Evolutionary conservation across 805 yeast genomes (phyloP).

Genomic region (Ogataea pilisensis): DNA sequence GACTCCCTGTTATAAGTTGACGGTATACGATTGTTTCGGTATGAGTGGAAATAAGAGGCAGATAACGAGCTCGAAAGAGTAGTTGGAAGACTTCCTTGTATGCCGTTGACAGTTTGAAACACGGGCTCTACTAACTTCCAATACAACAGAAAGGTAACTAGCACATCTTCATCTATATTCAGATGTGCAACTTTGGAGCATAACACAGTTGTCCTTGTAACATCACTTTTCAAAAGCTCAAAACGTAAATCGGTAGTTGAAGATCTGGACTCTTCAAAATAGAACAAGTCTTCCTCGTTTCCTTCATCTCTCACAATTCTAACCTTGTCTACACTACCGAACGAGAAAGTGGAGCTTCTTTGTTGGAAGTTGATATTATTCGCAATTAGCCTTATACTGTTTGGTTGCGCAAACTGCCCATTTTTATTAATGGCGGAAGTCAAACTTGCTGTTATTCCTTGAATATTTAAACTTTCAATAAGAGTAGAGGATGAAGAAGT

Average conservation of each 20-base stretch:
- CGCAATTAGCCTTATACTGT: constrained; percentile 27
- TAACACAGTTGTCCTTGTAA: constrained; percentile 35
- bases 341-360: constrained; percentile 37
- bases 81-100: not conserved
- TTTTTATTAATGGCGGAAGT: constrained; percentile 39
- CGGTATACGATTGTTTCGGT: constrained; percentile 1
- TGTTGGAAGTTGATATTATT: constrained; percentile 38
- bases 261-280: constrained; percentile 27
- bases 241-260: constrained; percentile 49
- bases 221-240: constrained; percentile 36
- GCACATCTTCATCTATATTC: constrained; percentile 12
- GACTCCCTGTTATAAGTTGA: not conserved
- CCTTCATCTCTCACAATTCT: constrained; percentile 19
- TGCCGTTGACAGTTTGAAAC: constrained; percentile 2
- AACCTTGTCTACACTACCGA: constrained; percentile 46
- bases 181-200: constrained; percentile 39
- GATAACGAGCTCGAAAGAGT: not conserved
- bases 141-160: constrained; percentile 8
- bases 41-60: not conserved
- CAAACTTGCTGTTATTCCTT: constrained; percentile 37
- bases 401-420: constrained; percentile 40
- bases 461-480: constrained; percentile 38
- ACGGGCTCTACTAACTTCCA: constrained; percentile 14
- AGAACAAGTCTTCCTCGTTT: constrained; percentile 14
- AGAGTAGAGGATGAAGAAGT: constrained; percentile 21